A percentile compares a stretch with the other conserved stretches of the same genome.
Conservation (phyloP, 2,329 filamentous ascomycete species). For the Exophiala lecanii-corni region DNA sequence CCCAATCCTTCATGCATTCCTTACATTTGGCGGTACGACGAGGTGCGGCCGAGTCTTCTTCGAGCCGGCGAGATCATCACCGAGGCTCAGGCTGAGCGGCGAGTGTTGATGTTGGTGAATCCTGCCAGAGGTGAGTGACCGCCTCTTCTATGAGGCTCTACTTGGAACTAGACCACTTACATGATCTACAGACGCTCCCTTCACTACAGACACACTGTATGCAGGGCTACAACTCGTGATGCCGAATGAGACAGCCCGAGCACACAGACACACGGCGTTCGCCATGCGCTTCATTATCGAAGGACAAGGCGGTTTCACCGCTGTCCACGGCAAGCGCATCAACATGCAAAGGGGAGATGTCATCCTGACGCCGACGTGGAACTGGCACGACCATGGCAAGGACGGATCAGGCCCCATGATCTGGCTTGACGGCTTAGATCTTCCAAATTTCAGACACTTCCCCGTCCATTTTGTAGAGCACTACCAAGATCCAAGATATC, state of each 20-base stretch:
- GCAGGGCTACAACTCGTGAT: conserved; percentile 55
- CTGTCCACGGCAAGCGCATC: conserved; percentile 52
- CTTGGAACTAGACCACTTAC: conserved; percentile 1
- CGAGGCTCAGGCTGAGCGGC: conserved; percentile 36
- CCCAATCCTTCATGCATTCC: conserved; percentile 21
- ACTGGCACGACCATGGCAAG: conserved; percentile 59
- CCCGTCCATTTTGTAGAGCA: conserved; percentile 54
- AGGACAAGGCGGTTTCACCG: conserved; percentile 53
- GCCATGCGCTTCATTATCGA: conserved; percentile 57
- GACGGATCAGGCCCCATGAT: conserved; percentile 52
- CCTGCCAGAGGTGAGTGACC: conserved; percentile 32
- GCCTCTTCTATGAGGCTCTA: neutral
- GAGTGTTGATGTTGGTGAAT: conserved; percentile 41
- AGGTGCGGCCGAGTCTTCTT: conserved; percentile 34
- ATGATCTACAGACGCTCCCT: conserved; percentile 38
- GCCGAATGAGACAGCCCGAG: conserved; percentile 52
- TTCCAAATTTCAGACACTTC: conserved; percentile 49
- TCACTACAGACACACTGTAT: conserved; percentile 56
- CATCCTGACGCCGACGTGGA: conserved; percentile 55
- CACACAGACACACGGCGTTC: conserved; percentile 54
- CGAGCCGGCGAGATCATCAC: conserved; percentile 35
- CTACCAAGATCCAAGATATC: conserved; percentile 46
- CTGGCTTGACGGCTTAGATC: conserved; percentile 55
- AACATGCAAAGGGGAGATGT: conserved; percentile 51
- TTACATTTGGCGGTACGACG: conserved; percentile 33